These are phyloP conservation scores for Mortierella sp. DNA, from an alignment of 371 early-diverging fungal genomes.

Conservation along the genomic window DNA sequence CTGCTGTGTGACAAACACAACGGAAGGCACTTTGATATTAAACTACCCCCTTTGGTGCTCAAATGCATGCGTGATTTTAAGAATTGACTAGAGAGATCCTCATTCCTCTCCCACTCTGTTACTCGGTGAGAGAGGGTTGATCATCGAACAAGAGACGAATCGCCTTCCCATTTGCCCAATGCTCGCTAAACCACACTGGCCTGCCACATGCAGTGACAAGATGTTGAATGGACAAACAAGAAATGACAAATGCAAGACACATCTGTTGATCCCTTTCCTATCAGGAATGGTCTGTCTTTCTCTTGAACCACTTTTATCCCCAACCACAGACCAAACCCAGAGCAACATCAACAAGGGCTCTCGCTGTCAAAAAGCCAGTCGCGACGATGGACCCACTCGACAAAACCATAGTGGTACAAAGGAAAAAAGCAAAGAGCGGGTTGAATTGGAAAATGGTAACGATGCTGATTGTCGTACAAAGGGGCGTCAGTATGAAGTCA, in stretches of 20 bases:
- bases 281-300: neutral
- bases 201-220: neutral
- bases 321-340: neutral
- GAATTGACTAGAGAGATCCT: neutral
- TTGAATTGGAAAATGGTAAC: neutral
- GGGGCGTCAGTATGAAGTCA: no score
- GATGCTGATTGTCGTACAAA: neutral
- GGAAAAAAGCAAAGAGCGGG: neutral
- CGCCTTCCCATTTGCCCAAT: neutral
- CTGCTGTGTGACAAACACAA: constrained; percentile 2
- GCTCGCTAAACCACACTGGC: no score
- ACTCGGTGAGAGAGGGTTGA: neutral
- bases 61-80: neutral
- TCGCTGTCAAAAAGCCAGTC: neutral
- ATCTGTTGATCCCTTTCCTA: neutral
- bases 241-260: neutral
- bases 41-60: neutral
- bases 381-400: neutral
- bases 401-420: neutral
- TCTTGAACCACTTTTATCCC: neutral
- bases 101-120: neutral
- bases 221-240: neutral
- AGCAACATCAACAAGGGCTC: neutral
- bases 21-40: neutral
- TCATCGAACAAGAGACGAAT: neutral